Evolutionary conservation across 805 yeast genomes (phyloP).

Genomic region (Kodamaea fukazawae): DNA sequence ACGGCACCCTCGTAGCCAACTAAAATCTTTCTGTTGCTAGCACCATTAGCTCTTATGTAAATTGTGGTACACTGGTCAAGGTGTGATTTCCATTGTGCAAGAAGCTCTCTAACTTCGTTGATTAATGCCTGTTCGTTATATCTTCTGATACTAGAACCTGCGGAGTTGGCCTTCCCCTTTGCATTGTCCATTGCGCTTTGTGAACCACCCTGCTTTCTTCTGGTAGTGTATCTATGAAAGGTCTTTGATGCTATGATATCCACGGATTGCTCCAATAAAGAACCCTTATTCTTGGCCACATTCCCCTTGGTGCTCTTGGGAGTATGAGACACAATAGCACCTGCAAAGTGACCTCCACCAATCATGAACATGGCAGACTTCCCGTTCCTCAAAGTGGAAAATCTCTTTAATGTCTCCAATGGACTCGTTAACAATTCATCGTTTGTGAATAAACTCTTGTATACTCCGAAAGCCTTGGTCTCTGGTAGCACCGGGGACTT

Average conservation of each 20-base stretch:
- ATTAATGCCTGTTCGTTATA: constrained; percentile 83
- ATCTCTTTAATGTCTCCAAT: constrained; percentile 40
- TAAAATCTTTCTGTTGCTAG: constrained; percentile 59
- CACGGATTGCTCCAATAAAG: constrained; percentile 60
- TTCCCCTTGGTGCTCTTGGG: constrained; percentile 57
- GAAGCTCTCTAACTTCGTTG: constrained; percentile 69
- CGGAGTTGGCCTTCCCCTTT: constrained; percentile 93
- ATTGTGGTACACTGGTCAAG: constrained; percentile 64
- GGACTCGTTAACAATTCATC: constrained; percentile 45
- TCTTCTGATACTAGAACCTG: constrained; percentile 87
- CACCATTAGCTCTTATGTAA: constrained; percentile 78
- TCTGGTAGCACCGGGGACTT: constrained; percentile 45
- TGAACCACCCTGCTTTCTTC: constrained; percentile 97
- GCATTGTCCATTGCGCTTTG: constrained; percentile 91
- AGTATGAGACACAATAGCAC: constrained; percentile 80
- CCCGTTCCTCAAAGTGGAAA: constrained; percentile 28
- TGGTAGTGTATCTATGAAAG: constrained; percentile 90
- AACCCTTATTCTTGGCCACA: constrained; percentile 44
- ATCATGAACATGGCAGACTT: constrained; percentile 85
- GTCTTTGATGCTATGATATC: constrained; percentile 73
- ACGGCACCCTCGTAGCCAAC: constrained; percentile 65
- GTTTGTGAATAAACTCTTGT: constrained; percentile 57
- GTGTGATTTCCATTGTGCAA: constrained; percentile 61
- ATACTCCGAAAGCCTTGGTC: constrained; percentile 58
- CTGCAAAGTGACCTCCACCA: constrained; percentile 98